phyloP scores from a whole-genome alignment of 2,329 filamentous ascomycete genomes.

The Alternaria hordeiaustralica region DNA sequence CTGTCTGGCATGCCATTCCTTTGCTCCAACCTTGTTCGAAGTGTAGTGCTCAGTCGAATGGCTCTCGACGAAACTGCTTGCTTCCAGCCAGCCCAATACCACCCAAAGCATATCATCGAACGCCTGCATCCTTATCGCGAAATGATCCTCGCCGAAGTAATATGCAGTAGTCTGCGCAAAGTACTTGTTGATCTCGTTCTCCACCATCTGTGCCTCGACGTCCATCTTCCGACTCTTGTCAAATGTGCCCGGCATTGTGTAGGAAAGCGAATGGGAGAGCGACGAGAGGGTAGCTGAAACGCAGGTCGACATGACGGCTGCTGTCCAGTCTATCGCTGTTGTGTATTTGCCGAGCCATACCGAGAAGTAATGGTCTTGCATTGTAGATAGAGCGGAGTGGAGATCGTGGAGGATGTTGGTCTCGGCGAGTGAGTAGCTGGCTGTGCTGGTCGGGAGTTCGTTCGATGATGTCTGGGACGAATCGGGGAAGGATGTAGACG shows the following conservation, averaged over 20 bases:
- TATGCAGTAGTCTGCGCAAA: slow-evolving; percentile 78
- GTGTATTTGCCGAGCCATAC: slow-evolving; percentile 84
- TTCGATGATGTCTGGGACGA: background rate
- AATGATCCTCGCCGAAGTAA: slow-evolving; percentile 86
- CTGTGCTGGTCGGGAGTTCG: background rate
- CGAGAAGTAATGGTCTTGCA: slow-evolving; percentile 81
- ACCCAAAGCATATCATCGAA: slow-evolving; percentile 98
- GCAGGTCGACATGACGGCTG: slow-evolving; percentile 81
- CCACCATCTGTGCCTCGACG: slow-evolving; percentile 58
- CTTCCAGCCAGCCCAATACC: slow-evolving; percentile 87
- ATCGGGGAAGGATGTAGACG: background rate
- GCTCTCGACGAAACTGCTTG: slow-evolving; percentile 74
- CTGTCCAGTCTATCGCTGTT: slow-evolving; percentile 89
- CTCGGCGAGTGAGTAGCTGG: slow-evolving; percentile 1
- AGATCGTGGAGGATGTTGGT: slow-evolving; percentile 43
- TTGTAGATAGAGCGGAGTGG: slow-evolving; percentile 68
- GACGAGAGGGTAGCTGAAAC: slow-evolving; percentile 75
- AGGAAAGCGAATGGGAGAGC: slow-evolving; percentile 67
- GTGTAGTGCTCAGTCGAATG: slow-evolving; percentile 70
- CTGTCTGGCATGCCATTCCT: slow-evolving; percentile 74
- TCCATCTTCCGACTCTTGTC: slow-evolving; percentile 33
- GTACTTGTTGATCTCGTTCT: slow-evolving; percentile 83
- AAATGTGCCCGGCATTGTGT: slow-evolving; percentile 48
- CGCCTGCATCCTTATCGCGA: slow-evolving; percentile 76
- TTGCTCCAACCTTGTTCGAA: background rate